Conservation (phyloP, 768 basidiomycete species). For the Lentinula lateritia region DNA sequence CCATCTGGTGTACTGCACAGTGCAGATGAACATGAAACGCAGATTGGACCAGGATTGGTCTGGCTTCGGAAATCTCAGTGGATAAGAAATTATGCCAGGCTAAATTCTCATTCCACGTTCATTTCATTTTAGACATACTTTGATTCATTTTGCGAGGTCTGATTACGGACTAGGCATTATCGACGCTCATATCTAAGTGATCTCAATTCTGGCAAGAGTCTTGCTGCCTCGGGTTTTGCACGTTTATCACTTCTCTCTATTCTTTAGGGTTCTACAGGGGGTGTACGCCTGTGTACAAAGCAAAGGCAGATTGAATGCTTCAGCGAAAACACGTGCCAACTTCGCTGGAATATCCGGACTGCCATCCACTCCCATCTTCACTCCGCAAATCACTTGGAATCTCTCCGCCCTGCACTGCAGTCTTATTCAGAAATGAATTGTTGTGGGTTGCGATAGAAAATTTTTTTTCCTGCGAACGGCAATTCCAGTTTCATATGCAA, state of each 20-base stretch:
- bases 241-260: not conserved
- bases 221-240: not conserved
- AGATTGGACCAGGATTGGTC: no score
- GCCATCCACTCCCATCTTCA: not conserved
- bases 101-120: no score
- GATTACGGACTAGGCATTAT: no score
- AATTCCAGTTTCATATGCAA: not conserved
- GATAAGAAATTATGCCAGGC: no score
- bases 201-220: not conserved
- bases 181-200: not conserved
- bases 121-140: no score
- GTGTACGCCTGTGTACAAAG: not conserved
- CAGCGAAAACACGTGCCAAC: not conserved
- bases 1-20: not conserved
- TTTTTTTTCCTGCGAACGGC: not conserved
- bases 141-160: no score
- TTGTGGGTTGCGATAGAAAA: not conserved
- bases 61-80: no score
- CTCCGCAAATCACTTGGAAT: not conserved
- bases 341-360: not conserved
- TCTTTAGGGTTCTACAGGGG: not conserved
- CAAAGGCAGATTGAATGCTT: not conserved
- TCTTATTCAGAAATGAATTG: not conserved
- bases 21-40: not conserved
- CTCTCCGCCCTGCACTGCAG: not conserved